Evolutionary conservation across 2,329 filamentous ascomycete species (phyloP), one percentile per base, ranked within the genome.

Genomic region (Penicillium capsulatum): DNA sequence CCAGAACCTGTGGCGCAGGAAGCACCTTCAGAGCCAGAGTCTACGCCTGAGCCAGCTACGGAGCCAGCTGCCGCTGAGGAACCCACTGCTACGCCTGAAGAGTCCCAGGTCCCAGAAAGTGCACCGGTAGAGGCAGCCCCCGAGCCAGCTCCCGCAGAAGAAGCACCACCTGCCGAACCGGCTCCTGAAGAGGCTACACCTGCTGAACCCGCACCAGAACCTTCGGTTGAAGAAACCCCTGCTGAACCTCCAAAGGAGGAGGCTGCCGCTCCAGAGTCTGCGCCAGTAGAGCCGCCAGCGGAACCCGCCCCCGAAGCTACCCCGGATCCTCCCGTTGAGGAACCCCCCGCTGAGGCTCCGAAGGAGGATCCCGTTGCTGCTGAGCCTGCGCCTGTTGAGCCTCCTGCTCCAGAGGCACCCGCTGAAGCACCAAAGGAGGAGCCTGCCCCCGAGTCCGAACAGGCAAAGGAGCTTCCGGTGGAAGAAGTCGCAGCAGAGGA

Each of bases 311-410:
- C 26, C 6, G 26, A 28, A 6, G 22, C 11, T 7, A 24, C 22
- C 7, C 26, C 26, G 10, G 26, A 28, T 11, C 26, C 22, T 7
- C 22, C 22, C 7, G 22, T 24, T 24, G n/a, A n/a, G 5, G 19
- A 22, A 22, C 19, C 22, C 19, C 5, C 34, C 8, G 17, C 26
- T 19, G 42, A 55, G 35, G 20, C 41, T 33, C 17, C 55, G 16
- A 34, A 27, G 27, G 35, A 41, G 11, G 13, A 26, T 11, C 33
- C 33, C 4, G 7, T 17, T 13, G 9, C 20, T n/a, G 34, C 45
- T 31, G 48, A 56, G 19, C 10, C 27, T 10, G 7, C 31, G 10
- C 38, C 44, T 31, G 48, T 51, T 22, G 36, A 45, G 11, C 13
- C 41, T 36, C 17, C 39, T 11, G 43, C 39, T 10, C 8, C 7